A percentile compares a stretch with the other conserved stretches of the same genome.
phyloP scores from a whole-genome alignment of 1,284 basidiomycete species.

The Cryptococcus sp. region DNA sequence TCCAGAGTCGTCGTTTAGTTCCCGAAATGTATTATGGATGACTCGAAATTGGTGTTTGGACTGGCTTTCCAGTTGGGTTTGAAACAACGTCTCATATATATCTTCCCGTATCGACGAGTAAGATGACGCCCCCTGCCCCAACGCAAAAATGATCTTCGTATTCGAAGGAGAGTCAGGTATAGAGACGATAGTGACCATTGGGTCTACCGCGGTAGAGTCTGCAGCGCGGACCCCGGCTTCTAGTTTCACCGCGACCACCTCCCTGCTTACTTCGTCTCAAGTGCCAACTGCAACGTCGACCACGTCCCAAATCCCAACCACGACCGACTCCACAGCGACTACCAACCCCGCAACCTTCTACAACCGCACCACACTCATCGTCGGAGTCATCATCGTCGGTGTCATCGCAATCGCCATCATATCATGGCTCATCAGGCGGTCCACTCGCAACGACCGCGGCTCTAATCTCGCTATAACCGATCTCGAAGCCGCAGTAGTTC shows the following conservation, averaged over 20 bases:
- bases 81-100: background rate
- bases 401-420: slow-evolving; percentile 1
- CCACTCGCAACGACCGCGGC: background rate
- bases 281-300: too few species aligned
- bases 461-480: background rate
- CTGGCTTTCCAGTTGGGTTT: background rate
- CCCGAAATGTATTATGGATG: slow-evolving; percentile 9
- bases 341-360: background rate
- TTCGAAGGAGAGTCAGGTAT: background rate
- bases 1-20: background rate
- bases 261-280: too few species aligned
- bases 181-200: background rate
- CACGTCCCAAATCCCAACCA: too few species aligned
- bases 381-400: background rate
- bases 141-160: background rate
- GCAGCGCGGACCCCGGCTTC: too few species aligned
- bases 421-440: background rate
- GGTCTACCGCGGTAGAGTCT: background rate
- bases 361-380: background rate
- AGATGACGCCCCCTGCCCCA: too few species aligned
- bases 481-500: background rate
- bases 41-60: slow-evolving; percentile 2
- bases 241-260: too few species aligned
- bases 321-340: background rate
- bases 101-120: too few species aligned